A percentile compares a stretch with the other conserved stretches of the same genome.
Conservation (phyloP, 2,329 filamentous ascomycete species). For the Beauveria varroae region DNA sequence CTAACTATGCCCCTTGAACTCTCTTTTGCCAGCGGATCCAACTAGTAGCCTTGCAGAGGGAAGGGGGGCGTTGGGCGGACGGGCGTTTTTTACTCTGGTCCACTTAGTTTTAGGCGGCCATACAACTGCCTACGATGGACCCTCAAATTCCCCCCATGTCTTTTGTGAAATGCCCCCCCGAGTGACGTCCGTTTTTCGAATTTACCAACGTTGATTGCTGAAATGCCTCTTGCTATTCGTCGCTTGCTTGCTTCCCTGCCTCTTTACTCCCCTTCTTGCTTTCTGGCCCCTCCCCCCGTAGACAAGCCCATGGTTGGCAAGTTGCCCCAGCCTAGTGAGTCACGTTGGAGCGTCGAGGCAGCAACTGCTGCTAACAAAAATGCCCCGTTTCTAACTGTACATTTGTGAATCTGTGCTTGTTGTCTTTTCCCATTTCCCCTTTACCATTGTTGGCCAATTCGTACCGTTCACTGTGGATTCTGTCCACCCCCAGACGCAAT, state of each 20-base stretch:
- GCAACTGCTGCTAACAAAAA: not conserved
- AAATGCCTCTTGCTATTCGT: not conserved
- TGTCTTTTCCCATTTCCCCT: not conserved
- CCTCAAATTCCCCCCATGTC: not conserved
- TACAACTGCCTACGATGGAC: not conserved
- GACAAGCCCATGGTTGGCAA: no score
- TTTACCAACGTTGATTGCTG: not conserved
- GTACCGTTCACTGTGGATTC: not conserved
- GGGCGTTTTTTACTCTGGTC: not conserved
- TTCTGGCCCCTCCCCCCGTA: not conserved
- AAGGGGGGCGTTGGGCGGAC: no score
- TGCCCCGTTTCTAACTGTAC: not conserved
- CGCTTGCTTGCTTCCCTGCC: no score
- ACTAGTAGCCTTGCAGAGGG: slow-evolving; percentile 1
- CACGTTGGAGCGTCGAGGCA: not conserved
- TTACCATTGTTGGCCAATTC: slow-evolving; percentile 4
- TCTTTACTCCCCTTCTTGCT: not conserved
- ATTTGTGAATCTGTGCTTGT: not conserved
- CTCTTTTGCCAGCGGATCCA: no score
- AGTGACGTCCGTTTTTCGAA: not conserved
- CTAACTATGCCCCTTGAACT: no score
- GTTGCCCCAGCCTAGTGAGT: not conserved
- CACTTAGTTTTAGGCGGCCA: not conserved
- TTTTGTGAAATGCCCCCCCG: no score
- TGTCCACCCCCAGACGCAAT: not conserved